Base-by-base conservation (phyloP, 257 asterid genomes). In the Linaria vulgaris region DNA sequence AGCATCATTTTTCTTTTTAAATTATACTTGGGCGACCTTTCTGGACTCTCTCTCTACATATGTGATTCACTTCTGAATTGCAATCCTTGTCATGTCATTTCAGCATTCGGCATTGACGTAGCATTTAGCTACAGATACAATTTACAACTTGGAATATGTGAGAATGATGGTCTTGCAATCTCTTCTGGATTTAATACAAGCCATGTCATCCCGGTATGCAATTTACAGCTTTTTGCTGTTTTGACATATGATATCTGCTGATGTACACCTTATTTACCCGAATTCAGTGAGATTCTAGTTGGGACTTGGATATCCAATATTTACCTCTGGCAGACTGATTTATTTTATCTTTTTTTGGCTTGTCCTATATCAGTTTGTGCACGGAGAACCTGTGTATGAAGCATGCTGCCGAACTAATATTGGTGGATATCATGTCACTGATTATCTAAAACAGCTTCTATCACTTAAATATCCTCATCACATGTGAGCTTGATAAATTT, bases 391-490 rank as follows among this genome's bases (percentile, higher is more conserved):
- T 47, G 87, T 87, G 59, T 94, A 79, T 62, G 97, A 85, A 76
- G 99, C 95, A 37, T 80, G 90, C 76, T 83, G 95, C 85, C 88
- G 99, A 66, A 84, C 94, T 68, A 94, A 94, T 72, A 81, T 87
- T 74, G 99, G 99, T 76, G 99, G 99, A 78, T 94, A 87, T 78
- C 95, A 94, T 61, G 78, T 94, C 64, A 85, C 99, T 49, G 94
- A 94, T 80, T 90, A 87, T 81, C 73, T 94, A 67, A 94, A 94
- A 82, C 97, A 94, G 81, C 99, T 94, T 75, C 83, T 94, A 59
- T 89, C 99, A n/a, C 99, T 94, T 61, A 94, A 90, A 71, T 82
- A 87, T 79, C 97, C 99, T 62, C 96, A 94, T 80, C 97, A 94
- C 74, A 82, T 88, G 99, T 90, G 80, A 83, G 91, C 74, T 25